Evolutionary conservation across 768 basidiomycete species (phyloP).

Genomic region (Collybiopsis luxurians): DNA sequence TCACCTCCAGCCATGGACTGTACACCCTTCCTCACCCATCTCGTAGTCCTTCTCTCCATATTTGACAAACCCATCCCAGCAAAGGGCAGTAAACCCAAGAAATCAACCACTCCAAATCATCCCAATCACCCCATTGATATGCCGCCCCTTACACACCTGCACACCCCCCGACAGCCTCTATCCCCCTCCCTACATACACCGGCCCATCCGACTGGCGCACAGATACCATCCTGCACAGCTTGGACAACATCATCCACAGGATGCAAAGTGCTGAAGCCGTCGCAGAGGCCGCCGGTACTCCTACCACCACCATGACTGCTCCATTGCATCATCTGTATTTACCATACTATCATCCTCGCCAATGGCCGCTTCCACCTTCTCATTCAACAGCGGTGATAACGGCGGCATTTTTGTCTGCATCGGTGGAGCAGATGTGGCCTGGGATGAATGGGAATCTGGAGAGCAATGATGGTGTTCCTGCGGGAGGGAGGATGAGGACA

Average conservation of each 20-base stretch:
- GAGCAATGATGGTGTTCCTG: too few species aligned
- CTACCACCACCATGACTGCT: background rate
- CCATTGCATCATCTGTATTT: background rate
- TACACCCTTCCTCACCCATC: conserved; percentile 3
- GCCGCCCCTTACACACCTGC: too few species aligned
- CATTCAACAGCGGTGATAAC: too few species aligned
- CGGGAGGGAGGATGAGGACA: too few species aligned
- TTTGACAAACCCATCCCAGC: conserved; percentile 2
- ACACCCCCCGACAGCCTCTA: background rate
- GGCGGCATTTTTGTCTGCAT: too few species aligned
- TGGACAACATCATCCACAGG: conserved; percentile 42
- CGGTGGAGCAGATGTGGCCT: too few species aligned
- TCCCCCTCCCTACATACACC: conserved; percentile 42
- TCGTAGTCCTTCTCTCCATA: conserved; percentile 2
- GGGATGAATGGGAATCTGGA: too few species aligned
- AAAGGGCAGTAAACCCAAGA: background rate
- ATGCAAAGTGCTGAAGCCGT: conserved; percentile 46
- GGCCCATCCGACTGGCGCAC: conserved; percentile 54
- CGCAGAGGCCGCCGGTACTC: background rate
- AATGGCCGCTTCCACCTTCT: too few species aligned
- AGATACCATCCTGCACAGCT: conserved; percentile 47
- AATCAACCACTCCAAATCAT: background rate
- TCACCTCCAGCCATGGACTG: too few species aligned
- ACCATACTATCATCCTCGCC: too few species aligned
- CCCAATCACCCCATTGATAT: too few species aligned